Base-by-base conservation (phyloP, 169 alveolate species). In the Babesia divergens region DNA sequence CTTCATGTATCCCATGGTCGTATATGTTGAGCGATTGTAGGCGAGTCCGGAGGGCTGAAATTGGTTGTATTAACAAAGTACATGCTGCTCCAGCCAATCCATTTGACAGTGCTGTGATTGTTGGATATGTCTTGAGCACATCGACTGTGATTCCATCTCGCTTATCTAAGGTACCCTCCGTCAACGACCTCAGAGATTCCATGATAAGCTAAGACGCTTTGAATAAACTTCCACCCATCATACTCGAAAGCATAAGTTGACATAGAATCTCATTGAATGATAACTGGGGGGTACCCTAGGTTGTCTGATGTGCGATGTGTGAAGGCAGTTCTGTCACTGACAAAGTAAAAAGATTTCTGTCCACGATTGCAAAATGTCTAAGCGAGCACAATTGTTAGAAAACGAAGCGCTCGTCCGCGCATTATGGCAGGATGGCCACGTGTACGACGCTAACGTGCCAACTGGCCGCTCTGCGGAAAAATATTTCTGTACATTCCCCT, bases 401-500 rank as follows among this genome's bases (percentile, higher is more conserved):
- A 93, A 94, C 28, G 98, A 96, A 79, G 58, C 75, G 26, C 75
- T 88, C 31, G 81, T 95, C 22, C 96, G 95, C 46, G 85, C 89
- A 35, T 43, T 88, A 53, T 95, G 98, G 98, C 91, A 87, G 51
- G 93, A 89, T 58, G 89, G 91, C 44, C 81, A 89, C 58, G 89
- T 90, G 18, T 90, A 82, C 70, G 97, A 95, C 62, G 91, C 96
- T n/a, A 86, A 93, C 51, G 93, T 95, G 7, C 88, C 88, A 18
- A 40, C 74, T 14, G 91, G 83, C 59, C 85, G 81, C 1, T 84
- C 76, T 38, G 90, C 94, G 51, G 90, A 88, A 49, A 96, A 97
- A 84, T 97, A 87, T 90, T 92, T 96, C 75, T 87, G 95, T 44
- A 97, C 99, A 9, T 98, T 98, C 84, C 99, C 99, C 34, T 97